phyloP scores from a whole-genome alignment of 805 yeast genomes.

The Starmerella apis region DNA sequence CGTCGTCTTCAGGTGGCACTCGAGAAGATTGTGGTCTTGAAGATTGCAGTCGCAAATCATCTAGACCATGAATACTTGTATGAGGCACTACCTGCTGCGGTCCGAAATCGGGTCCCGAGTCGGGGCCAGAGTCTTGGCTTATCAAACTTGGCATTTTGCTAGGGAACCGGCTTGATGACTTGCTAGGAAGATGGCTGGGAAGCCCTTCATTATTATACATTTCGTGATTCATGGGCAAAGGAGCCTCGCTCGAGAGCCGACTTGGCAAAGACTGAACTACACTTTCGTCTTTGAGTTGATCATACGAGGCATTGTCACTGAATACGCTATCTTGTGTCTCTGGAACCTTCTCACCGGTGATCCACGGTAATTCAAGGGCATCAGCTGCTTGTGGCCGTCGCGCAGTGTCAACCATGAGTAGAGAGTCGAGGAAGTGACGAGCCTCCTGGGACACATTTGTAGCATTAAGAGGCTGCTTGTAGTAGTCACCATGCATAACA shows the following conservation, averaged over 20 bases:
- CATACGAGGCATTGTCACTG: background rate
- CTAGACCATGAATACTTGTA: background rate
- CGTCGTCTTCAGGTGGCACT: background rate
- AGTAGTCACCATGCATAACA: conserved; percentile 68
- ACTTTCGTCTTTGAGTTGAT: background rate
- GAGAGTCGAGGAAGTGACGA: conserved; percentile 54
- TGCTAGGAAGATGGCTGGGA: background rate
- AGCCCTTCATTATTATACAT: background rate
- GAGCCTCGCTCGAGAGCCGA: background rate
- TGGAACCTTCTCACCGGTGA: conserved; percentile 28
- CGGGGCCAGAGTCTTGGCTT: background rate
- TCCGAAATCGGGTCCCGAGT: background rate
- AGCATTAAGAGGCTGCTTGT: conserved; percentile 49
- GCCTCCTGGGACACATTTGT: conserved; percentile 60
- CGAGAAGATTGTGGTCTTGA: background rate
- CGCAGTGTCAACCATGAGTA: conserved; percentile 69
- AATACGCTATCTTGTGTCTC: background rate
- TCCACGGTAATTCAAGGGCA: conserved; percentile 78
- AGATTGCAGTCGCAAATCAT: conserved; percentile 4
- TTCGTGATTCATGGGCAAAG: background rate
- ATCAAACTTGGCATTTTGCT: background rate
- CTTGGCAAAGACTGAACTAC: background rate
- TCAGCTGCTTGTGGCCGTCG: conserved; percentile 60
- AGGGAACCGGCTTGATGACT: background rate
- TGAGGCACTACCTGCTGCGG: background rate